phyloP scores from a whole-genome alignment of 164 flowering plant genomes.

The Chimonanthus praecox region DNA sequence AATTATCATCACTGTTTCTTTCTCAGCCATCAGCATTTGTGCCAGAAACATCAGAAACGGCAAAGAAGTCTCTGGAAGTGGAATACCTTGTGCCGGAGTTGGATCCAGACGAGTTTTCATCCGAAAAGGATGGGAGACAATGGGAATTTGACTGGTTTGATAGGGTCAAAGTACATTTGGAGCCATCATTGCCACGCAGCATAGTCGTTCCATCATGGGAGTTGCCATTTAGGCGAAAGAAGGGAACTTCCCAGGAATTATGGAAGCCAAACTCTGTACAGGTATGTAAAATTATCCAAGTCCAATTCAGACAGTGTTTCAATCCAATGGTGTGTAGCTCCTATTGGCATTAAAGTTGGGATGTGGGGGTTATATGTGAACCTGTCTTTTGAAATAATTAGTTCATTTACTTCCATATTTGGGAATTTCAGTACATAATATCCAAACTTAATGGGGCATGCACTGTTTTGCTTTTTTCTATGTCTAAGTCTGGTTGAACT shows the following conservation, averaged over 20 bases:
- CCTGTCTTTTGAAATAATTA: too few species aligned
- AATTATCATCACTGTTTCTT: neutral
- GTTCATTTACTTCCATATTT: too few species aligned
- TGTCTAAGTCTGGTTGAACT: too few species aligned
- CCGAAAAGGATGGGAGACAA: conserved; percentile 70
- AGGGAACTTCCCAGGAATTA: conserved; percentile 18
- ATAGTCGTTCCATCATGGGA: conserved; percentile 77
- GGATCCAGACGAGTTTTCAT: conserved; percentile 67
- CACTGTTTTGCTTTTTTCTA: too few species aligned
- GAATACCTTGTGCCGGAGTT: conserved; percentile 64
- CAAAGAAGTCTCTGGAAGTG: conserved; percentile 63
- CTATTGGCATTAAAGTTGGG: too few species aligned
- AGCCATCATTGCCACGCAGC: conserved; percentile 65
- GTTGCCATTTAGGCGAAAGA: conserved; percentile 66
- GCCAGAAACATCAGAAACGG: conserved; percentile 62
- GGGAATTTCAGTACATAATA: too few species aligned
- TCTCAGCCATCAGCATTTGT: conserved; percentile 83
- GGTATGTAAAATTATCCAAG: conserved; percentile 31
- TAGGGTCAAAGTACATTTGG: conserved; percentile 55
- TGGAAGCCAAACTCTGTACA: conserved; percentile 77
- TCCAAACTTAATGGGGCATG: too few species aligned
- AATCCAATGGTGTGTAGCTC: too few species aligned
- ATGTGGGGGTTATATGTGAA: too few species aligned
- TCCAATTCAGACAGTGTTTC: too few species aligned
- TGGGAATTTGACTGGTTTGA: conserved; percentile 99